Conservation (phyloP, 2,329 filamentous ascomycete genomes). For the Clonostachys rosea region DNA sequence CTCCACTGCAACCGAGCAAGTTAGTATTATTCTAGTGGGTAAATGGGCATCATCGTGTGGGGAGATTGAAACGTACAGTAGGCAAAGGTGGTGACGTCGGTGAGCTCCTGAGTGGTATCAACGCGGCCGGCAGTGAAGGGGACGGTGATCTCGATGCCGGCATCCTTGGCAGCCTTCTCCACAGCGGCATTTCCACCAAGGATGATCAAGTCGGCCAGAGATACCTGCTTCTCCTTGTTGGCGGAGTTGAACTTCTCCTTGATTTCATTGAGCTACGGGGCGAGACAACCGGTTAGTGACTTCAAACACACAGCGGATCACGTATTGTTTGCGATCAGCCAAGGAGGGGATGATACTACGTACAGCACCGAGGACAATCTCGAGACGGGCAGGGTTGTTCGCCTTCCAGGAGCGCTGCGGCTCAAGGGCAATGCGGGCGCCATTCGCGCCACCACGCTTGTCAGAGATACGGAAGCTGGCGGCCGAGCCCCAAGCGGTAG, state of each 20-base stretch:
- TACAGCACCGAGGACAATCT: constrained; percentile 48
- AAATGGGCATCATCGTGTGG: no score
- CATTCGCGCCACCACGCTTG: constrained; percentile 81
- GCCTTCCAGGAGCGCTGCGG: constrained; percentile 69
- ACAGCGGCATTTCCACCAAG: constrained; percentile 67
- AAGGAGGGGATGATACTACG: no score
- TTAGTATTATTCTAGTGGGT: no score
- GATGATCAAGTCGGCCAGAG: constrained; percentile 74
- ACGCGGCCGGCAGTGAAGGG: constrained; percentile 70
- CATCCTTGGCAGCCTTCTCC: constrained; percentile 61
- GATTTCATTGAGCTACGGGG: constrained; percentile 47
- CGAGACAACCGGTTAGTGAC: no score
- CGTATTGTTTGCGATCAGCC: no score
- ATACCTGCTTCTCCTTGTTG: constrained; percentile 62
- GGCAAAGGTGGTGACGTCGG: constrained; percentile 58
- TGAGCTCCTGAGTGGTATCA: constrained; percentile 69
- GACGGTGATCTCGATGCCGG: constrained; percentile 46
- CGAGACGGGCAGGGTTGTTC: constrained; percentile 67
- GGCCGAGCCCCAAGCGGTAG: constrained; percentile 64
- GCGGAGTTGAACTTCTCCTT: constrained; percentile 56
- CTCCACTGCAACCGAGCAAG: constrained; percentile 36
- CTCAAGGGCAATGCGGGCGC: constrained; percentile 69
- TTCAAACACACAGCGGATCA: no score
- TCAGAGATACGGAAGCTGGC: constrained; percentile 71
- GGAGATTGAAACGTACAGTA: constrained; percentile 26